These are phyloP conservation scores for Stephania japonica DNA, from an alignment of 164 flowering plant genomes.

Conservation along the genomic window DNA sequence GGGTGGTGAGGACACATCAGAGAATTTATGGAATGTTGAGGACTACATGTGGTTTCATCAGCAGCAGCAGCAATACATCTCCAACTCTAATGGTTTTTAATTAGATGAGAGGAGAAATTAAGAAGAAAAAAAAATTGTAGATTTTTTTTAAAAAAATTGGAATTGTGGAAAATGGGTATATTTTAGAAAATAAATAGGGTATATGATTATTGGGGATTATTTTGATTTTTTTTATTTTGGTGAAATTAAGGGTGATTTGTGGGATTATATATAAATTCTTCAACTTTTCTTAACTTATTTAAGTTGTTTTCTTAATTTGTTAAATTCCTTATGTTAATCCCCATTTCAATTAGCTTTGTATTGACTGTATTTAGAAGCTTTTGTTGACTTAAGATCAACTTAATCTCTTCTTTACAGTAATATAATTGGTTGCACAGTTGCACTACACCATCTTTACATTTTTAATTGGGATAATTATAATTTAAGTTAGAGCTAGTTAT, in stretches of 20 bases:
- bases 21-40: conserved; percentile 58
- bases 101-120: background rate
- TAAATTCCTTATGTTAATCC: conserved; percentile 2
- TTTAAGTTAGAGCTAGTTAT: too few relatives aligned
- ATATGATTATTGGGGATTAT: conserved; percentile 7
- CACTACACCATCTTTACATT: background rate
- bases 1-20: conserved; percentile 38
- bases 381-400: background rate
- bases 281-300: background rate
- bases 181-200: conserved; percentile 1
- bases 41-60: conserved; percentile 55
- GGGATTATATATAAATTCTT: conserved; percentile 5
- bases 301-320: too few relatives aligned
- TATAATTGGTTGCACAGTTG: background rate
- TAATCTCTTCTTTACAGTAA: background rate
- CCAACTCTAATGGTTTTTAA: conserved; percentile 15
- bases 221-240: background rate
- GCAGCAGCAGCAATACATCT: conserved; percentile 17
- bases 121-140: background rate
- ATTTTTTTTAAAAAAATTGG: too few relatives aligned
- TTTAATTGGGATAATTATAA: background rate
- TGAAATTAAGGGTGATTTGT: conserved; percentile 15
- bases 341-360: background rate
- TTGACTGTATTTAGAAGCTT: background rate
- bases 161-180: background rate